Evolutionary conservation across 768 basidiomycete species (phyloP).

Genomic region (Suillus luteus): DNA sequence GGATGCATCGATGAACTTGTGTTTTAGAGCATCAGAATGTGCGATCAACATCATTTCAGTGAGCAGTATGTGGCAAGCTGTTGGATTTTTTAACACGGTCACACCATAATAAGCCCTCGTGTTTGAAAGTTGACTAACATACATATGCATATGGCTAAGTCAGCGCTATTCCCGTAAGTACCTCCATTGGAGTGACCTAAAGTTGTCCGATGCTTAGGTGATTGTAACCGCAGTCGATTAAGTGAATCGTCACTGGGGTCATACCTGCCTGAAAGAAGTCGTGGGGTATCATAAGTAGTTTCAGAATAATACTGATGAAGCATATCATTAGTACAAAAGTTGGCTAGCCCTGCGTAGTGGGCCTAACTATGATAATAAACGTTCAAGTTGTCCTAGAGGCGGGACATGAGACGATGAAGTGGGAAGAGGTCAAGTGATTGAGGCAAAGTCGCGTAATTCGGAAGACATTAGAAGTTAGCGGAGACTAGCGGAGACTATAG

Average conservation of each 20-base stretch:
- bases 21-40: neutral
- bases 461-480: neutral
- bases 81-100: neutral
- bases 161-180: neutral
- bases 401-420: slow-evolving; percentile 5
- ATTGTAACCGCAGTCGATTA: neutral
- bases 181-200: neutral
- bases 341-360: neutral
- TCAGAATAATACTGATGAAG: neutral
- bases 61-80: neutral
- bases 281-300: neutral
- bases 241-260: neutral
- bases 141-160: neutral
- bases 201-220: neutral
- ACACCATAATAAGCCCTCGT: neutral
- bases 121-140: neutral
- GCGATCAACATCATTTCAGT: neutral
- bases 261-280: neutral
- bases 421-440: slow-evolving; percentile 14
- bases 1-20: neutral
- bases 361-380: neutral
- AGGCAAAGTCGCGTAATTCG: slow-evolving; percentile 9
- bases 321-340: neutral
- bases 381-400: neutral
- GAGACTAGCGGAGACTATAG: slow-evolving; percentile 12